A percentile compares a stretch with the other conserved stretches of the same genome.
These are phyloP conservation scores for Aureobasidium sp. DNA, from an alignment of 2,329 filamentous ascomycete genomes.

Conservation along the genomic window DNA sequence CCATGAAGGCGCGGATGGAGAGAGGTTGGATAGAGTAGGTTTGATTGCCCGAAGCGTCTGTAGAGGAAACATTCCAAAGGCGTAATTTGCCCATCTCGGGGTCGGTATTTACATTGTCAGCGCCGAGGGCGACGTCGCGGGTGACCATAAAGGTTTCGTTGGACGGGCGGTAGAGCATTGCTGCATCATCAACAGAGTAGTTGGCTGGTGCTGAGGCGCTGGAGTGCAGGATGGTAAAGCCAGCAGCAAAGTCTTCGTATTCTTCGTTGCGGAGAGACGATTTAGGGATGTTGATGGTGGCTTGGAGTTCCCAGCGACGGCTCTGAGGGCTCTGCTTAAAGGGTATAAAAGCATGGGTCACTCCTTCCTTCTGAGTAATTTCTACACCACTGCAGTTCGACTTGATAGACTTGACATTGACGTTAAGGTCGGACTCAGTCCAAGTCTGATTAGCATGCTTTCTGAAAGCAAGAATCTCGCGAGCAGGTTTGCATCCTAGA, in stretches of 20 bases:
- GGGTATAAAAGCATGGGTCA: constrained; percentile 3
- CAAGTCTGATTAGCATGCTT: background rate
- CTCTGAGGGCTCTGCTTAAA: constrained; percentile 2
- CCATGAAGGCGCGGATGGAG: constrained; percentile 9
- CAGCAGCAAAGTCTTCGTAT: constrained; percentile 6
- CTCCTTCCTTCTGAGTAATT: background rate
- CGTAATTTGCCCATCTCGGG: constrained; percentile 9
- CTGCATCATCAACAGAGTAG: background rate
- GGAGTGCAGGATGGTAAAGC: constrained; percentile 2
- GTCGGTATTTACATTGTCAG: constrained; percentile 6
- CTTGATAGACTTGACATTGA: background rate
- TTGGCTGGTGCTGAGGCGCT: background rate
- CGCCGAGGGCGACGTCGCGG: background rate
- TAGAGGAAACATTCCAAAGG: background rate
- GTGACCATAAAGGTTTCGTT: constrained; percentile 12
- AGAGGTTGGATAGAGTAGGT: background rate
- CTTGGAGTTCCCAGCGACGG: constrained; percentile 9
- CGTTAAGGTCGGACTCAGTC: background rate
- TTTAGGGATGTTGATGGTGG: background rate
- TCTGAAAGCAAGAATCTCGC: constrained; percentile 3
- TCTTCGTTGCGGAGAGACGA: background rate
- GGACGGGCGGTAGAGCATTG: constrained; percentile 9
- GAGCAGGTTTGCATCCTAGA: constrained; percentile 7
- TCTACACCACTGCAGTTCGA: background rate
- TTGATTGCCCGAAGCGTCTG: background rate